Base-by-base conservation (phyloP, 2,329 filamentous ascomycete genomes). In the Drechslera avenae region DNA sequence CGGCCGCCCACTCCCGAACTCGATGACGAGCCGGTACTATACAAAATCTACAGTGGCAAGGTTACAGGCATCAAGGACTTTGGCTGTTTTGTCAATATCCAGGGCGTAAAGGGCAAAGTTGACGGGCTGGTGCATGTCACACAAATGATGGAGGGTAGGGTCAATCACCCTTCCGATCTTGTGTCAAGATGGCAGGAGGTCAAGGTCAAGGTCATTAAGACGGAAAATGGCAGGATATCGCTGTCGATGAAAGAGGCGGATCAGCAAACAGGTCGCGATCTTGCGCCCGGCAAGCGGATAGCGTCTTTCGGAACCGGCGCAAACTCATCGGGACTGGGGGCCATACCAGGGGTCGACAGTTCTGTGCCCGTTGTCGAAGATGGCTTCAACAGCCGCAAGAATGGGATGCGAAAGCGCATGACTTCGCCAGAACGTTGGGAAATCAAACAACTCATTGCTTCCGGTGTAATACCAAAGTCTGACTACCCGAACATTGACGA, bases 221-320 rank as follows among this genome's bases (percentile, higher is more conserved):
- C 96, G 45, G 89, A 97, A 67, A 87, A 88, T 3, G 85, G 80
- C 45, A 83, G 90, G 21, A 87, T 97, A 64, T 92, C 91, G 0
- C 77, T 99, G 5, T 96, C 92, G 0, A 97, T 99, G 92, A 96
- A 96, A 68, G 93, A 97, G 55, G 92, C 97, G 13, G 93, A 99
- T 63, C 94, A 99, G 72, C 82, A 84, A 23, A 92, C 89, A 3
- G 94, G 94, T 5, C 83, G 85, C 67, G 94, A 99, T 67, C 77
- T 96, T 32, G 85, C 87, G 23, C 91, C 92, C 0, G 86, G 92
- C 57, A 83, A 83, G 51, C 82, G 88, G 39, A 84, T 97, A 66
- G 86, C 89, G 23, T 94, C 93, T 1, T 54, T 61, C 34, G 59
- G 54, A 17, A 63, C 63, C 9, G 94, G 94, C 6, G 94, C 94